Base-by-base conservation (phyloP, 2,329 filamentous ascomycete species). In the Colletotrichum sp. region DNA sequence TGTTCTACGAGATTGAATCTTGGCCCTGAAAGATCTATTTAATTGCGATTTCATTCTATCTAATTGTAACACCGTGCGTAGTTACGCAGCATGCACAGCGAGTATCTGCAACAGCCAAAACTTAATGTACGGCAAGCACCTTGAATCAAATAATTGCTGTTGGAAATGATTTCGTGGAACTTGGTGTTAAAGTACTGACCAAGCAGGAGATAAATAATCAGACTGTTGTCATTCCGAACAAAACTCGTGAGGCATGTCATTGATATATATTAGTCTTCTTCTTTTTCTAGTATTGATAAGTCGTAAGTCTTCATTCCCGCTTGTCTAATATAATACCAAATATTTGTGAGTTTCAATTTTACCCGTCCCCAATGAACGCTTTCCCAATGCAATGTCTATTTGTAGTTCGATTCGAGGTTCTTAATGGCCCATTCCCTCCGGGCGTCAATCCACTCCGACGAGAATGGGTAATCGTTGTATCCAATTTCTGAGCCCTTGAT, bases 391-490 rank as follows among this genome's bases (percentile, higher is more conserved):
- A 13, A 13, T 52, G n/a, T 61, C 26, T 71, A 72, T 21, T 72
- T 72, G 7, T 48, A 18, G 6, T 38, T 58, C 10, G 62, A 48
- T n/a, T 59, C 63, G 14, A 72, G n/a, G 16, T 61, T 32, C 16
- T 36, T 21, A 12, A 61, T 10, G 12, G 52, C 69, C 69, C 34
- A 68, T 32, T 72, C 69, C 21, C 69, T 67, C 32, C 26, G 69
- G 3, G 69, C 63, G 16, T 75, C 59, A 13, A 75, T 66, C 32
- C 62, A 75, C 24, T 75, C 73, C 9, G 56, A 34, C 4, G 69
- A 72, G 43, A 68, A 72, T 12, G 16, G 63, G 7, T 75, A 72
- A 18, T 75, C 63, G 26, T 75, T 75, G 26, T 72, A 75, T 2
- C 73, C 63, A 26, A 71, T 67, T 12, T 75, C 69, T 4, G 73